Evolutionary conservation across 2,329 filamentous ascomycete genomes (phyloP).

Genomic region (Mollisiaceae sp.): DNA sequence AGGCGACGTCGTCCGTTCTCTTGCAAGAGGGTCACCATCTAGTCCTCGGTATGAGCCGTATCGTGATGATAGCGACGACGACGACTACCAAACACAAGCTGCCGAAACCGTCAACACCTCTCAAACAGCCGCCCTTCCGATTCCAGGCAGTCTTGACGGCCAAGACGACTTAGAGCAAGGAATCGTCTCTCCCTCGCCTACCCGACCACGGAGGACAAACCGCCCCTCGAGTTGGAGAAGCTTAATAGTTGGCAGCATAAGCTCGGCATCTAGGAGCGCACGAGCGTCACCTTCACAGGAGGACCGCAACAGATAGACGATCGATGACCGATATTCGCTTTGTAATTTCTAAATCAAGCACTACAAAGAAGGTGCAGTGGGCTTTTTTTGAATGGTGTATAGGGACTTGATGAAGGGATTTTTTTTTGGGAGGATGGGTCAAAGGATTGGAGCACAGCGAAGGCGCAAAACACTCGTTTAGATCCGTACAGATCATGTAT

Average conservation of each 20-base stretch:
- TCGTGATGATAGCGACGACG: constrained; percentile 49
- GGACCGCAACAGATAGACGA: constrained; percentile 38
- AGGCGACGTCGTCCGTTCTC: constrained; percentile 83
- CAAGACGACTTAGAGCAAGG: constrained; percentile 38
- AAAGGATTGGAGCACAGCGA: constrained; percentile 36
- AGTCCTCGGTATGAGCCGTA: constrained; percentile 42
- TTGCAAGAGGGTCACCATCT: constrained; percentile 53
- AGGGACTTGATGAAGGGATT: constrained; percentile 19
- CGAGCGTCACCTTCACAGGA: constrained; percentile 29
- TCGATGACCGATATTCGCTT: constrained; percentile 14
- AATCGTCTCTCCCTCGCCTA: constrained; percentile 28
- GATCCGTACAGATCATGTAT: constrained; percentile 15
- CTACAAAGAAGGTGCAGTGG: not conserved
- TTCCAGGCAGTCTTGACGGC: constrained; percentile 23
- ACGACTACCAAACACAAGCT: constrained; percentile 49
- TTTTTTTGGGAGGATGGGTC: constrained; percentile 19
- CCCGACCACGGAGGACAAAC: constrained; percentile 24
- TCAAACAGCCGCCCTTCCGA: constrained; percentile 48
- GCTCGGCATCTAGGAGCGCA: constrained; percentile 33
- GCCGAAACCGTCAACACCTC: constrained; percentile 52
- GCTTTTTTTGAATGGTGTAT: constrained; percentile 33
- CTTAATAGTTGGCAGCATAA: constrained; percentile 34
- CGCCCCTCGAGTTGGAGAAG: constrained; percentile 34
- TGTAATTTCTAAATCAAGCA: constrained; percentile 10
- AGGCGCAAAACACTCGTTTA: constrained; percentile 38